Evolutionary conservation across 1,139 yeast species (phyloP).

Genomic region (Blastobotrys apis): DNA sequence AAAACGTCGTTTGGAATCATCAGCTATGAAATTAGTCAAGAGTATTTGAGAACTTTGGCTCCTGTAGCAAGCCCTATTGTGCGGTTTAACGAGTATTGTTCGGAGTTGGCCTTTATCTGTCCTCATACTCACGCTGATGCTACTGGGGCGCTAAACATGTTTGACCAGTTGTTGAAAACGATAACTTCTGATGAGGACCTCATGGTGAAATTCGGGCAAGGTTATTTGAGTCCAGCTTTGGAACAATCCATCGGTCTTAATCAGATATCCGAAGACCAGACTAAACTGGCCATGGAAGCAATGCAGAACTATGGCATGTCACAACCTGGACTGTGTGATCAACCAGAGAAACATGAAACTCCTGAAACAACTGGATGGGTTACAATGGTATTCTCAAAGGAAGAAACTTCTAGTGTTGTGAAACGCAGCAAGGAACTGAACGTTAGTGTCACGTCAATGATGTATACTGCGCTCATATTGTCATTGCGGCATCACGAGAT

Average conservation of each 20-base stretch:
- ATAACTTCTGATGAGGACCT: not conserved
- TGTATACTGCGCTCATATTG: not conserved
- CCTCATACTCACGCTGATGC: conserved; percentile 4
- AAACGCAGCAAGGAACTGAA: not conserved
- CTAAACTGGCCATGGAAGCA: not conserved
- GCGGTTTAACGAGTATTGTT: not conserved
- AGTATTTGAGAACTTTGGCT: not conserved
- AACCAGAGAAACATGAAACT: not conserved
- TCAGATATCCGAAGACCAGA: not conserved
- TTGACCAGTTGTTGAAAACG: not conserved
- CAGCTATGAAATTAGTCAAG: not conserved
- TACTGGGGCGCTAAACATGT: not conserved
- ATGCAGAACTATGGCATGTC: not conserved
- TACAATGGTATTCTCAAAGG: not conserved
- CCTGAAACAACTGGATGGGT: not conserved
- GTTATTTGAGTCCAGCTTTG: not conserved
- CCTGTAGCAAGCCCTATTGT: not conserved
- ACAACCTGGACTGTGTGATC: not conserved
- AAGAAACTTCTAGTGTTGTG: not conserved
- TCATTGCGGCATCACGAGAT: not conserved
- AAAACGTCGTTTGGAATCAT: not conserved
- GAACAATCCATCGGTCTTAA: not conserved
- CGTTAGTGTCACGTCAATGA: not conserved
- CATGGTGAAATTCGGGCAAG: not conserved
- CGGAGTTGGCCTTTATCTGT: not conserved